These are phyloP conservation scores for Ogataea salicorniae DNA, from an alignment of 805 yeast genomes.

Conservation along the genomic window DNA sequence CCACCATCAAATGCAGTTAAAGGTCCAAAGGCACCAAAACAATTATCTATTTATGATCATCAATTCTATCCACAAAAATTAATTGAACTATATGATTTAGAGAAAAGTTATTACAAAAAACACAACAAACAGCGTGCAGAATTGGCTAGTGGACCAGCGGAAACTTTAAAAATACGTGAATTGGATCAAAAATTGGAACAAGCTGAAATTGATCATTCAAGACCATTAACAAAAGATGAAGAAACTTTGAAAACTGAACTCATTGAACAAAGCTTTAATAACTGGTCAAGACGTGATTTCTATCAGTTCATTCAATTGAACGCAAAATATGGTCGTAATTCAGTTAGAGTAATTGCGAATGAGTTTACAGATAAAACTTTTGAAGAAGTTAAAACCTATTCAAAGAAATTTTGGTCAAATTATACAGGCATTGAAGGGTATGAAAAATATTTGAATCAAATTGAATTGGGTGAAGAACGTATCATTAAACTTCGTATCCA, in stretches of 20 bases:
- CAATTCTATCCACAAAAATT: slow-evolving; percentile 84
- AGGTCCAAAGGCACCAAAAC: slow-evolving; percentile 82
- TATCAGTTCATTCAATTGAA: slow-evolving; percentile 68
- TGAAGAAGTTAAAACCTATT: slow-evolving; percentile 76
- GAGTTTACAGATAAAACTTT: slow-evolving; percentile 79
- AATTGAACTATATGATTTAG: slow-evolving; percentile 72
- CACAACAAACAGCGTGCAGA: slow-evolving; percentile 62
- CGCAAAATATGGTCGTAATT: slow-evolving; percentile 78
- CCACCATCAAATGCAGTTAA: slow-evolving; percentile 35
- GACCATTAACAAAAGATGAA: slow-evolving; percentile 81
- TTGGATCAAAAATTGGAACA: slow-evolving; percentile 46
- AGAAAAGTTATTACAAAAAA: slow-evolving; percentile 70
- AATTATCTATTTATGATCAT: slow-evolving; percentile 77
- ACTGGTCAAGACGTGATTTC: slow-evolving; percentile 88
- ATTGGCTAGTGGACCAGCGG: slow-evolving; percentile 46
- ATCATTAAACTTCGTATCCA: slow-evolving; percentile 60
- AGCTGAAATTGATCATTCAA: slow-evolving; percentile 67
- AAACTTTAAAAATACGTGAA: slow-evolving; percentile 15
- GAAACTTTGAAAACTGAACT: slow-evolving; percentile 55
- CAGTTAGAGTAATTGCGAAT: slow-evolving; percentile 60
- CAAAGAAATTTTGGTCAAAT: slow-evolving; percentile 75
- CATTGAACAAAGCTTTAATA: slow-evolving; percentile 62
- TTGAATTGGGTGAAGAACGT: slow-evolving; percentile 87
- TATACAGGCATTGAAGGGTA: slow-evolving; percentile 80
- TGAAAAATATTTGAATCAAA: slow-evolving; percentile 74